phyloP scores from a whole-genome alignment of 176 grass and related monocot genomes.

The Zoysia pacifica region DNA sequence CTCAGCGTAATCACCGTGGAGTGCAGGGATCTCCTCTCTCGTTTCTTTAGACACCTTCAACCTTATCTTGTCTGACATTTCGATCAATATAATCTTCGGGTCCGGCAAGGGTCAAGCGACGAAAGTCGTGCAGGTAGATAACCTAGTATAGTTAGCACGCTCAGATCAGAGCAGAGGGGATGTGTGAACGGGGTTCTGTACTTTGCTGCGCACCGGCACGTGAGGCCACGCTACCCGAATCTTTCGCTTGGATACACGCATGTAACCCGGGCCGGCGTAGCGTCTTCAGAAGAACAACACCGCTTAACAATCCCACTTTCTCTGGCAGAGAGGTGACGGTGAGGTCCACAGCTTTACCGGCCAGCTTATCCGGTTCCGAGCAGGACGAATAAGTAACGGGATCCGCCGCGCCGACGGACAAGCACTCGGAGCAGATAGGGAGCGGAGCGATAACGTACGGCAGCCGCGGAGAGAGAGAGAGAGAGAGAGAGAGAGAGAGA shows the following conservation, averaged over 20 bases:
- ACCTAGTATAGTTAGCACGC: neutral
- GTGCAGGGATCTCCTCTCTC: neutral
- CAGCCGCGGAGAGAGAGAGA: too few species aligned
- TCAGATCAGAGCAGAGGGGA: neutral
- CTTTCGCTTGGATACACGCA: constrained; percentile 5
- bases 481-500: too few species aligned
- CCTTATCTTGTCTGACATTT: neutral
- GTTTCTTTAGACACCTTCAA: neutral
- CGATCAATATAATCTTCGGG: neutral
- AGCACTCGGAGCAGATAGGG: constrained; percentile 7
- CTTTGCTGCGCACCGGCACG: constrained; percentile 10
- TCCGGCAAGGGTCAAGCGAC: neutral
- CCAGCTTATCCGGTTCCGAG: constrained; percentile 23
- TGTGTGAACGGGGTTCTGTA: constrained; percentile 13
- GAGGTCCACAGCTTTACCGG: neutral
- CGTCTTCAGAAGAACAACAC: neutral
- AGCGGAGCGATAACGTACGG: neutral
- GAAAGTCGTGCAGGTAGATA: neutral
- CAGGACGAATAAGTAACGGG: neutral
- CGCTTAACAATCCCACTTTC: too few species aligned
- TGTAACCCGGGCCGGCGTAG: neutral
- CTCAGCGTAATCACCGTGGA: neutral
- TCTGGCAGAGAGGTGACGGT: too few species aligned
- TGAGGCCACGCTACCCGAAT: constrained; percentile 19
- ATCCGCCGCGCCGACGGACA: constrained; percentile 17